These are phyloP conservation scores for Zymoseptoria brevis DNA, from an alignment of 2,329 filamentous ascomycete genomes.

Conservation along the genomic window DNA sequence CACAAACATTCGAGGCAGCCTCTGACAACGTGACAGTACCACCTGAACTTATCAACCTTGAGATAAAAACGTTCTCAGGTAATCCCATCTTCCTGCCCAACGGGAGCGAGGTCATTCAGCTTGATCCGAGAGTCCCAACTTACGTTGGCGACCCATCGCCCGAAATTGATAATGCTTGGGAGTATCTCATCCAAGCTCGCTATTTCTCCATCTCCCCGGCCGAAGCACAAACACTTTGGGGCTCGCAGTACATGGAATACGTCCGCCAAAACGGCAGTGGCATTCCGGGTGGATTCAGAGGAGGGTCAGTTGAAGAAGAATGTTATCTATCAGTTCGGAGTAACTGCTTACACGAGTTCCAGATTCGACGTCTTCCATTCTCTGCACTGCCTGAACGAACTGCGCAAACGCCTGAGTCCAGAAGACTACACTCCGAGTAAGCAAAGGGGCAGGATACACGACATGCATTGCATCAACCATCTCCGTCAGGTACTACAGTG, in stretches of 20 bases:
- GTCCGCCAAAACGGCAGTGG: no score
- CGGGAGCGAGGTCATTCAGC: not conserved
- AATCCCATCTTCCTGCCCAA: slow-evolving; percentile 1
- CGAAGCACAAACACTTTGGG: slow-evolving; percentile 2
- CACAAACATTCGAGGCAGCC: not conserved
- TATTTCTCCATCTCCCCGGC: not conserved
- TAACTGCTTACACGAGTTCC: not conserved
- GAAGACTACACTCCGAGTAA: not conserved
- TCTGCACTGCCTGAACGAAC: slow-evolving; percentile 2
- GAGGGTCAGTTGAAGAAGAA: not conserved
- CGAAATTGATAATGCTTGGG: not conserved
- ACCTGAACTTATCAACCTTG: not conserved
- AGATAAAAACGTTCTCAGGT: not conserved
- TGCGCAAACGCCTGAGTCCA: not conserved
- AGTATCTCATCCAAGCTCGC: not conserved
- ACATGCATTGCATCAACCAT: slow-evolving; percentile 2
- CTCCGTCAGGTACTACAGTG: slow-evolving; percentile 1
- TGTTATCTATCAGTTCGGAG: not conserved
- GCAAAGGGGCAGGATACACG: not conserved
- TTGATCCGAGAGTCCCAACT: not conserved
- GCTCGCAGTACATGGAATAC: not conserved
- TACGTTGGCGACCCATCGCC: not conserved
- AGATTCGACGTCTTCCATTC: slow-evolving; percentile 2
- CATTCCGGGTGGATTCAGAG: not conserved
- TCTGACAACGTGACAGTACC: not conserved